phyloP scores from a whole-genome alignment of 192 early-diverging fungal species.

The Coemansia erecta region DNA sequence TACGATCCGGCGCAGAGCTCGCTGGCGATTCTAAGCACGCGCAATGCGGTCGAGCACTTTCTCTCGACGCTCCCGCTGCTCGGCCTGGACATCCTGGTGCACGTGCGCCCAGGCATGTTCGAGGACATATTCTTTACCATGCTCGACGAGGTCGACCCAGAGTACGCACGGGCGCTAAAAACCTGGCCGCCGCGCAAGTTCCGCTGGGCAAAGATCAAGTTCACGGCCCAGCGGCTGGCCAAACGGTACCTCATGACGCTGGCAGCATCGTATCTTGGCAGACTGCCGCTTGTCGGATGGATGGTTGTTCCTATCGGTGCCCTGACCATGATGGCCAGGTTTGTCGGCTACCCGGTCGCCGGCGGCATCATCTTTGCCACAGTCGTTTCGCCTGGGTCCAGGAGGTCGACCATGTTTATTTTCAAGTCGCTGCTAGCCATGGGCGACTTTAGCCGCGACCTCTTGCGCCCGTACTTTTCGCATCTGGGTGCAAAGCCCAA shows the following conservation, averaged over 20 bases:
- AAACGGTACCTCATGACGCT: constrained; percentile 46
- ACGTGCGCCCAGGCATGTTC: constrained; percentile 27
- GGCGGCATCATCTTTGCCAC: constrained; percentile 21
- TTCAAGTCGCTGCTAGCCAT: constrained; percentile 51
- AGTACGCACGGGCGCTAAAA: constrained; percentile 29
- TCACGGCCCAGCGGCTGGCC: constrained; percentile 23
- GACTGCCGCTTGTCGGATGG: constrained; percentile 39
- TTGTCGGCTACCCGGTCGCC: constrained; percentile 39
- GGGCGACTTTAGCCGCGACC: constrained; percentile 46
- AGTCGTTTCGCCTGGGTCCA: constrained; percentile 29
- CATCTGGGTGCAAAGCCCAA: constrained; percentile 42
- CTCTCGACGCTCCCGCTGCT: constrained; percentile 39
- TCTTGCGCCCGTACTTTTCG: constrained; percentile 43
- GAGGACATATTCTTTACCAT: constrained; percentile 39
- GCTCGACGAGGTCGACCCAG: constrained; percentile 38
- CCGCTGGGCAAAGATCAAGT: constrained; percentile 41
- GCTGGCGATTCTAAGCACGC: constrained; percentile 36
- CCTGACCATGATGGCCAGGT: constrained; percentile 39
- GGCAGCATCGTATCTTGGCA: constrained; percentile 23
- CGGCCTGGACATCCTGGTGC: constrained; percentile 37
- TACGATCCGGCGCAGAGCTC: constrained; percentile 34
- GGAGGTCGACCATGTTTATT: constrained; percentile 27
- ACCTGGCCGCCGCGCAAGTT: constrained; percentile 38
- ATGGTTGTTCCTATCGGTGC: constrained; percentile 38
- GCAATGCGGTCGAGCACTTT: constrained; percentile 38